Percentiles rank a stretch among this genome's conserved stretches.
These are phyloP conservation scores for Eucalyptus virginea DNA, from an alignment of 345 rosid species.

Conservation along the genomic window DNA sequence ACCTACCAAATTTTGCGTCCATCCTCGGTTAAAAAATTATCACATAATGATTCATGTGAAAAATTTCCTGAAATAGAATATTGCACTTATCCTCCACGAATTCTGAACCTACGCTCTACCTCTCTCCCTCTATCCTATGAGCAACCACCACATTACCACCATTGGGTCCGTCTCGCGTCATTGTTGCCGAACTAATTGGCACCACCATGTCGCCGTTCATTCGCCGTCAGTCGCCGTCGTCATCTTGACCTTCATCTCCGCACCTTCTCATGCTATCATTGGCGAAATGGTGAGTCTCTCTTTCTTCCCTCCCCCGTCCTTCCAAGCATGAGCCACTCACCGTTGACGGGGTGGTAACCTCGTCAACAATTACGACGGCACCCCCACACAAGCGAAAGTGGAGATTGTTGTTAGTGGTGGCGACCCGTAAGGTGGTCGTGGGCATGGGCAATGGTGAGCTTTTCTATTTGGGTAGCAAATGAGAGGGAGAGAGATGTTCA, in stretches of 20 bases:
- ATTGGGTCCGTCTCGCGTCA: too few species aligned
- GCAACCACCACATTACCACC: too few species aligned
- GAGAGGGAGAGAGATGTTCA: neutral
- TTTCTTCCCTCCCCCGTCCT: neutral
- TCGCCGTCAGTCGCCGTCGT: neutral
- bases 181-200: too few species aligned
- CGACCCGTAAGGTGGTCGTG: neutral
- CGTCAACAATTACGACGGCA: neutral
- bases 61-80: neutral
- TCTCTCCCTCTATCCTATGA: neutral
- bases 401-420: neutral
- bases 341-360: rapidly evolving
- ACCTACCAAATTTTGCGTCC: neutral
- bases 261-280: neutral
- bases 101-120: neutral
- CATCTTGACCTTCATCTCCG: neutral
- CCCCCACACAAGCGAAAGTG: neutral
- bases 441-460: neutral
- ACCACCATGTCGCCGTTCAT: too few species aligned
- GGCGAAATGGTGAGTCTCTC: neutral
- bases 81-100: neutral
- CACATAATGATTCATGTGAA: neutral
- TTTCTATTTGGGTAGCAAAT: neutral
- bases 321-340: too few species aligned
- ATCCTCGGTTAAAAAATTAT: neutral